These are phyloP conservation scores for Coniferiporia sulphurascens DNA, from an alignment of 1,284 basidiomycete genomes.

Conservation along the genomic window DNA sequence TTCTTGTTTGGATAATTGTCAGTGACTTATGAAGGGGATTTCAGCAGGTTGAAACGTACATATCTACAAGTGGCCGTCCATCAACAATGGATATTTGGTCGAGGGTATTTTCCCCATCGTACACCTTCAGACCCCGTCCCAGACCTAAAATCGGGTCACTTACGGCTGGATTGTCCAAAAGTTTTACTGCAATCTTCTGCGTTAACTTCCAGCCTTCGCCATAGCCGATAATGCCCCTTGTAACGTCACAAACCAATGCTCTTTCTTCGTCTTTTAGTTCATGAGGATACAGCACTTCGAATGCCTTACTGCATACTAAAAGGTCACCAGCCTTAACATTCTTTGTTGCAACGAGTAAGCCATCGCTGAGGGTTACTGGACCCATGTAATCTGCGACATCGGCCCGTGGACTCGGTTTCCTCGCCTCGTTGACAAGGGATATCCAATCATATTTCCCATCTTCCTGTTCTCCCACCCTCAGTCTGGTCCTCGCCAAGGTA, in stretches of 20 bases:
- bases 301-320: constrained; percentile 11
- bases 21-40: too few species aligned
- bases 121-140: constrained; percentile 5
- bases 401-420: constrained; percentile 3
- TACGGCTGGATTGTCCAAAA: background rate
- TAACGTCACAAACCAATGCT: constrained; percentile 10
- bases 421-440: constrained; percentile 8
- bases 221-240: background rate
- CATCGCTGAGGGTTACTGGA: constrained; percentile 2
- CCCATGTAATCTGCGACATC: constrained; percentile 16
- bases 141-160: constrained; percentile 1
- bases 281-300: constrained; percentile 12
- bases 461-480: constrained; percentile 11
- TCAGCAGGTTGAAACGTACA: constrained; percentile 1
- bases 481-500: background rate
- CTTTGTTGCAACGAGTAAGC: background rate
- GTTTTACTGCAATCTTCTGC: constrained; percentile 2
- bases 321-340: constrained; percentile 16
- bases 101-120: background rate
- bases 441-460: constrained; percentile 17
- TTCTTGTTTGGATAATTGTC: background rate
- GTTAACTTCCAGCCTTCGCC: constrained; percentile 15
- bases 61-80: constrained; percentile 5
- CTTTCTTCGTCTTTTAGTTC: constrained; percentile 9
- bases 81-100: background rate